Evolutionary conservation across 305 asterid species (phyloP).

Genomic region (Ajuga reptans): DNA sequence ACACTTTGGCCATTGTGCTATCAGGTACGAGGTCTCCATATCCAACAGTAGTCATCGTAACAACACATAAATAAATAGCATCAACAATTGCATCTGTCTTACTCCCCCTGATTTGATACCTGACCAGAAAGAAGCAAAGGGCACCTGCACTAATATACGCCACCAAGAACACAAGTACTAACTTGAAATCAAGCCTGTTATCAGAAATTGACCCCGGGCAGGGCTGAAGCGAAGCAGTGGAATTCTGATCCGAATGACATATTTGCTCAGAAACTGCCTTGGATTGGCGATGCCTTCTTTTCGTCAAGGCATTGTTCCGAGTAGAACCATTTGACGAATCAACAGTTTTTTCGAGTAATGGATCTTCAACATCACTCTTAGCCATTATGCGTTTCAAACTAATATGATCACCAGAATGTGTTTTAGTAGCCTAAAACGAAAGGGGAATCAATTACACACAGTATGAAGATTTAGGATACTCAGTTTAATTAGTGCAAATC

Average conservation of each 20-base stretch:
- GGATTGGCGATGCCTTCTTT: slow-evolving; percentile 24
- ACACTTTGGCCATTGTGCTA: slow-evolving; percentile 38
- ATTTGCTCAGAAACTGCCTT: slow-evolving; percentile 14
- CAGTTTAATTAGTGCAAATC: not conserved
- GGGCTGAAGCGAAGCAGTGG: slow-evolving; percentile 8
- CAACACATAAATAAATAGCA: slow-evolving; percentile 58
- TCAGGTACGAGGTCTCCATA: slow-evolving; percentile 75
- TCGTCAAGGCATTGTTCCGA: slow-evolving; percentile 18
- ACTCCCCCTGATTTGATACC: slow-evolving; percentile 53
- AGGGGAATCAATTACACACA: not conserved
- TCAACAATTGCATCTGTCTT: slow-evolving; percentile 59
- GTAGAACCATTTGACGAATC: slow-evolving; percentile 14
- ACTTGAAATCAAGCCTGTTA: slow-evolving; percentile 28
- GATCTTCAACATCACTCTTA: slow-evolving; percentile 28
- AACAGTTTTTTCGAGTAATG: slow-evolving; percentile 20
- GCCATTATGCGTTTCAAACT: slow-evolving; percentile 17
- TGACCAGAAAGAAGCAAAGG: slow-evolving; percentile 43
- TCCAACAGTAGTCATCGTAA: slow-evolving; percentile 88
- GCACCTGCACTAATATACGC: slow-evolving; percentile 46
- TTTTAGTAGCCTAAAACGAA: not conserved
- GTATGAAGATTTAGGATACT: not conserved
- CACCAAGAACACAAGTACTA: slow-evolving; percentile 29
- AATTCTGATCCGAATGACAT: slow-evolving; percentile 9
- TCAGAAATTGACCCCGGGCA: slow-evolving; percentile 19
- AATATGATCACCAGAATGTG: not conserved